Evolutionary conservation across 83 land plant species (phyloP), one percentile per base, ranked within the genome.

Genomic region (Picea abies): DNA sequence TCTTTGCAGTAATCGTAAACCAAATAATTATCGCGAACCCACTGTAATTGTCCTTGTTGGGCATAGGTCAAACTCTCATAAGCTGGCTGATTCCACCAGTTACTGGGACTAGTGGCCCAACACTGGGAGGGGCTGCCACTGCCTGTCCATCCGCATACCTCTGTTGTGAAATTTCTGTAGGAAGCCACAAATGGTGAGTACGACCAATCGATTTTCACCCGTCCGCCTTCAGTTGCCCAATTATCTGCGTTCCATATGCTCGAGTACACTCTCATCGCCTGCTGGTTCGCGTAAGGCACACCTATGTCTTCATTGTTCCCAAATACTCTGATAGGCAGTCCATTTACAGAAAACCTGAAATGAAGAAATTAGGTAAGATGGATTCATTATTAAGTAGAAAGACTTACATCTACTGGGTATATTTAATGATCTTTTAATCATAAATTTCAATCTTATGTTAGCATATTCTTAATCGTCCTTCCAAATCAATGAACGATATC

Each of bases 301-400:
- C 91, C 87, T 25, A 64, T 29, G 26, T 77, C 75, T 67, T 84
- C 88, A 5, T 80, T 35, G 69, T 89, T 89, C 60, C 79, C 83
- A 72, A 86, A 87, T 7, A 82, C 82, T 69, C 91, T 83, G 6
- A 89, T 86, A 1, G 89, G 91, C 22, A 79, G 73, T 16, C 78
- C 82, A 60, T 89, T 87, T 69, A 89, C 89, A 37, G 75, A 23
- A 32, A 84, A 72, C 52, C 91, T 89, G 87, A 72, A 82, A 20
- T 41, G 79, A 41, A 41, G 47, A 41, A 5, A 41, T 5, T 6
- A 41, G 47, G 6, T 41, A 32, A 32, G 35, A 32, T 32, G 47
- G 47, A 41, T 41, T 41, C 2, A 37, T 70, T 4, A 35, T 1
- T 32, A 32, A 71, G 6, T 39, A 68, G 15, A 29, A 4, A 1